Percentiles rank a stretch among this genome's conserved stretches.
phyloP scores from a whole-genome alignment of 768 basidiomycete species.

The Gymnopilus dilepis region DNA sequence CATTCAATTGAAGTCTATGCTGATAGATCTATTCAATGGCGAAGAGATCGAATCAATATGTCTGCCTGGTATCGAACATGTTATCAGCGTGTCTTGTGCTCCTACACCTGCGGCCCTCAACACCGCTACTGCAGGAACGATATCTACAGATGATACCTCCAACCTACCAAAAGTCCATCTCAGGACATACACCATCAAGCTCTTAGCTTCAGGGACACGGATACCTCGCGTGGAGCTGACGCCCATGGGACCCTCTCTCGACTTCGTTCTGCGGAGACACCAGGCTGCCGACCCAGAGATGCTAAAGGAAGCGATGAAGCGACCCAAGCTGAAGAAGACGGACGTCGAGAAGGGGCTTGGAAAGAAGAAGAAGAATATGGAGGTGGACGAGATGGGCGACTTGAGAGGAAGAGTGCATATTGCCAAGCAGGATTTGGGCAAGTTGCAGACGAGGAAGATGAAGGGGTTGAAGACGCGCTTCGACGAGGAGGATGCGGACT shows the following conservation, averaged over 20 bases:
- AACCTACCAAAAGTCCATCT: slow-evolving; percentile 85
- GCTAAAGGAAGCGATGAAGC: slow-evolving; percentile 79
- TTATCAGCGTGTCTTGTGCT: slow-evolving; percentile 80
- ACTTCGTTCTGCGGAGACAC: slow-evolving; percentile 78
- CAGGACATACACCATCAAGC: slow-evolving; percentile 79
- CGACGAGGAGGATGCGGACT: slow-evolving; percentile 24
- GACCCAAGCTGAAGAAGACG: slow-evolving; percentile 87
- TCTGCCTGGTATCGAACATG: slow-evolving; percentile 83
- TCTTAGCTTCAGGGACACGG: slow-evolving; percentile 78
- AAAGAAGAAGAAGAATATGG: slow-evolving; percentile 94
- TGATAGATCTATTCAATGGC: slow-evolving; percentile 90
- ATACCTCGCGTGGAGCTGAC: slow-evolving; percentile 82
- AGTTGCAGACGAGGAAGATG: slow-evolving; percentile 94
- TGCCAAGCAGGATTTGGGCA: slow-evolving; percentile 84
- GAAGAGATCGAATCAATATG: slow-evolving; percentile 85
- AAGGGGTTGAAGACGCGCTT: slow-evolving; percentile 74
- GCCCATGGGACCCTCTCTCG: slow-evolving; percentile 92
- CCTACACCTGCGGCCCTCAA: slow-evolving; percentile 65
- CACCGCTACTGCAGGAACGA: slow-evolving; percentile 38
- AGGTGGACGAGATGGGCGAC: slow-evolving; percentile 98
- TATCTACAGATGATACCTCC: slow-evolving; percentile 41
- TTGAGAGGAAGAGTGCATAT: slow-evolving; percentile 89
- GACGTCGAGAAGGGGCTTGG: slow-evolving; percentile 87
- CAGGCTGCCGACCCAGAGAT: slow-evolving; percentile 78
- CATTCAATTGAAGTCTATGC: slow-evolving; percentile 88